Base-by-base conservation (phyloP, 1,284 basidiomycete genomes). In the Melampsora americana region DNA sequence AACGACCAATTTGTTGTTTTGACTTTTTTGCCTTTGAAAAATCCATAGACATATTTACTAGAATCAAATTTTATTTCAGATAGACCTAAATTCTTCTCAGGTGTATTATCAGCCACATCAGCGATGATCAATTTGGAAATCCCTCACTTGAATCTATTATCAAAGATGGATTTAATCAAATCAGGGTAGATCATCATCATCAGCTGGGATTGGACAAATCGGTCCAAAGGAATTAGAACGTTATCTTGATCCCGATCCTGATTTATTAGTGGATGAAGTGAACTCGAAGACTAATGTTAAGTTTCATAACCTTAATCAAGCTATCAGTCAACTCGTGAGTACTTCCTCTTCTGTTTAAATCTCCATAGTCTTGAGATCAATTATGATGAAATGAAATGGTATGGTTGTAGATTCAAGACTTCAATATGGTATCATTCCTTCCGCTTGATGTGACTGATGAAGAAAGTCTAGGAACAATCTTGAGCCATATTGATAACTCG, bases 31-130 rank as follows among this genome's bases (percentile, higher is more conserved):
- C n/a, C n/a, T n/a, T 18, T 12, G 30, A 39, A 35, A 9, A 69
- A 69, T 92, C 90, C 79, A 92, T 90, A 5, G 89, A 89, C 70
- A 18, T 99, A 99, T 83, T 87, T 99, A 66, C 88, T 99, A 79
- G 96, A 99, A 83, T 94, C 92, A 0, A 96, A 99, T 80, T 97
- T 97, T 84, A 97, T 97, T 91, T 94, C 97, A 84, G 96, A 99
- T 85, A 91, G 92, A 81, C 92, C 94, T 82, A 99, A 99, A 82
- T 99, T 95, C 84, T 99, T 99, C 81, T 93, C 94, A 76, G 96
- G 96, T n/a, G 95, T 98, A 0, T 86, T 99, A 76, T 92, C 91
- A 70, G 96, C 96, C 28, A 98, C 99, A 94, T 95, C 92, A 64
- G 93, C 95, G 62, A 99, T 99, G 96, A 92, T 99, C 71, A 94